Base-by-base conservation (phyloP, 2,329 filamentous ascomycete species). In the Ophiocordyceps robertsii region DNA sequence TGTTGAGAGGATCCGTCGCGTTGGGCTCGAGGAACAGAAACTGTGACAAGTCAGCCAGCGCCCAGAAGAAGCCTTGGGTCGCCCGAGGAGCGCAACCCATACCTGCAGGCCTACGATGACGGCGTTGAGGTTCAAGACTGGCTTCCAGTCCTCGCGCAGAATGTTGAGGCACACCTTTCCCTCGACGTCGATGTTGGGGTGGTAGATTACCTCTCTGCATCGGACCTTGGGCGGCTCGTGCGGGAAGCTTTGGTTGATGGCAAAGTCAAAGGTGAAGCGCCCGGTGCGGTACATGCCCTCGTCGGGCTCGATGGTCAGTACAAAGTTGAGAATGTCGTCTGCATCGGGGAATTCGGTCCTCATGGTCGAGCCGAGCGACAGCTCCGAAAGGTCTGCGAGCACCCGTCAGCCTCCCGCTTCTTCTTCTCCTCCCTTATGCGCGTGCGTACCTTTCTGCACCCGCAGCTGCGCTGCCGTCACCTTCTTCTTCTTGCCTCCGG, bases 131-230 rank as follows among this genome's bases (percentile, higher is more conserved):
- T 96, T 96, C 59, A 98, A 68, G 37, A 98, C 92, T 0, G 92
- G 92, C 71, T 96, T 98, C 92, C 92, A 98, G 68, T 98, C 92
- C 67, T 98, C 92, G 47, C 92, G 73, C 56, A 98, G 65, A 55
- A 98, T 98, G 62, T 98, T 98, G 57, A 98, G 67, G 69, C 92
- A 98, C 48, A 98, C 89, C 60, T 98, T 98, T 53, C 92, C 92
- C 61, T 96, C 87, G 35, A 95, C 74, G 58, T 98, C 92, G 60
- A 98, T 98, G 64, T 98, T 98, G 6, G 92, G 92, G 61, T 98
- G 92, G 68, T 98, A 98, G 55, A 98, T 96, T 72, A 95, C 96
- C 66, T 98, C 86, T 53, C 81, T 84, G 68, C 92, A 96, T 58
- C 85, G 92, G 53, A 98, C 92, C 67, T 96, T 96, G 17, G 92